Evolutionary conservation across 1,284 basidiomycete species (phyloP), one percentile per base, ranked within the genome.

Genomic region (Trametes sp.): DNA sequence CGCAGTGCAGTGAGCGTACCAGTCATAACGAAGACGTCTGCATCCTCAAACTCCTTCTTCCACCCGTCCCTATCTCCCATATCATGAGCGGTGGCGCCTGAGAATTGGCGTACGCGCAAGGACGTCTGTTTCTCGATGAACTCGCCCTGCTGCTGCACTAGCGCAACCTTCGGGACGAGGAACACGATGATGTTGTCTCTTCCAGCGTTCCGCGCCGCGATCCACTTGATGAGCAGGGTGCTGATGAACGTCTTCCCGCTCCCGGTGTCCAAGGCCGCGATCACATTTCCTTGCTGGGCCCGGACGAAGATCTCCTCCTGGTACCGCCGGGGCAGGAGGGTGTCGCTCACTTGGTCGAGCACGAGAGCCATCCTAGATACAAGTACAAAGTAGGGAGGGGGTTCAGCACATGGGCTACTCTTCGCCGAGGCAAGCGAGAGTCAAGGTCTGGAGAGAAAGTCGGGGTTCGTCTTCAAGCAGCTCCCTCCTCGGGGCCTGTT

Each of bases 241-340:
- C 89, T 88, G 67, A 95, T 94, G 69, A 92, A 84, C 0, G 93
- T 95, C 81, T 95, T 95, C 13, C 92, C 90, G 23, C 87, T 87
- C 33, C 89, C 92, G 0, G 92, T 94, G 66, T 88, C 86, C 63
- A 93, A 80, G 9, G 89, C 90, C 41, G 91, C 90, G 66, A 94
- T 92, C 65, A 93, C 81, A 74, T 94, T 94, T 58, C 79, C 80
- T 68, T 85, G 78, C 69, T 87, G 85, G n/a, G 92, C 91, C 35
- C 85, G 83, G 35, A 78, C 73, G 69, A 94, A 89, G 57, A 94
- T 88, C 73, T 94, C 92, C 73, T 92, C 88, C 72, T 88, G 87
- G 72, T 88, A 88, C 56, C 80, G 80, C 51, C 86, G 82, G 26
- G 86, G 85, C 42, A 85, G 73, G 44, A 80, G 72, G 16, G 62